Base-by-base conservation (phyloP, 139 green algal species). In the Closterium sp. region DNA sequence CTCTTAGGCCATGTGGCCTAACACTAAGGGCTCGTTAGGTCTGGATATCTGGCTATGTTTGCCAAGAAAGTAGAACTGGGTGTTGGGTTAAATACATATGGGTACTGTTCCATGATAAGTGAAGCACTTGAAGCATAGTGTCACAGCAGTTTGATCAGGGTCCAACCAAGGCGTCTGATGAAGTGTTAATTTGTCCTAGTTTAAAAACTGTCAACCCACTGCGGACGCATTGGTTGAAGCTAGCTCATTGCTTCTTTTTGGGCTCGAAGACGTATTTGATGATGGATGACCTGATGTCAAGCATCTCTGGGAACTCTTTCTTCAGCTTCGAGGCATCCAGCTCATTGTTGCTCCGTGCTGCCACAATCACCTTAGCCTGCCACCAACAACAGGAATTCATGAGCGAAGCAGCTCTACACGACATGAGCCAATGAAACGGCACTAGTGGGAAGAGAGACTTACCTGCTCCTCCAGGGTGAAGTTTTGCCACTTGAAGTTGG, bases 281-380 rank as follows among this genome's bases (percentile, higher is more conserved):
- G n/a, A 99, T 93, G 2, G 96, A 97, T 81, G 98, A 96, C 90
- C 95, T 95, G 95, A 99, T 99, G 34, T 87, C 23, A 89, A 99
- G 94, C 19, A 99, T 93, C 85, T 97, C 91, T 0, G 98, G 98
- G 93, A 98, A 99, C 95, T 98, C 97, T 6, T 88, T 86, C 91
- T 97, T 85, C 89, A 99, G 93, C 55, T 95, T 95, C 23, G 97
- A 98, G 33, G 55, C 88, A 94, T 99, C 97, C 87, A 99, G 92
- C 90, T 98, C 92, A 93, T 99, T 99, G 96, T 99, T 99, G 92
- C 96, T 98, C 88, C 98, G 96, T 19, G 98, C 97, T 23, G 98
- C 98, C 34, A 98, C 95, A 90, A 99, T 99, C 66, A 99, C 97
- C 96, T 99, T 98, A 88, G 97, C 96, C 95, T 99, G 98, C 95